Percentiles rank a stretch among this genome's conserved stretches.
Conservation (phyloP, 139 green algal species). For the Chlamydomonas sp. region DNA sequence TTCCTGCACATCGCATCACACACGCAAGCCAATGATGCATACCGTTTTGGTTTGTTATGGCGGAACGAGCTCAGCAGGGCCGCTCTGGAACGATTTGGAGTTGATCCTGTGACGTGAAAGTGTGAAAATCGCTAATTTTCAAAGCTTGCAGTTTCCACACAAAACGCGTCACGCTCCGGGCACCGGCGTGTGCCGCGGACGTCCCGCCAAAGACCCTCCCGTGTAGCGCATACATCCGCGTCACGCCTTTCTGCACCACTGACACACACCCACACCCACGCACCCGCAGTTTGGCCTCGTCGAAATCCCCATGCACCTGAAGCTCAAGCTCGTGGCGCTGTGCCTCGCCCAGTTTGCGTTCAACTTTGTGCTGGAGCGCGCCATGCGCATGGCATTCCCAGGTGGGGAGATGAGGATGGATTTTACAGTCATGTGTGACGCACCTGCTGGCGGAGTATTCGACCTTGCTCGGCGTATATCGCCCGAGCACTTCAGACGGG, state of each 20-base stretch:
- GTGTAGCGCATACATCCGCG: too few species aligned
- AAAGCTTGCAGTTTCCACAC: not conserved
- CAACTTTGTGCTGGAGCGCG: constrained; percentile 20
- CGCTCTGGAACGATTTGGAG: too few species aligned
- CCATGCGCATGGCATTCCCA: constrained; percentile 4
- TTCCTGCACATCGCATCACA: too few species aligned
- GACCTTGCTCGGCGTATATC: constrained; percentile 20
- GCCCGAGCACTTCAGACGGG: constrained; percentile 9
- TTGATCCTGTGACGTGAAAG: too few species aligned
- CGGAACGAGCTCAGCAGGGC: too few species aligned
- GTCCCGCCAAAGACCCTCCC: too few species aligned
- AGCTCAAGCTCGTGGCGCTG: constrained; percentile 20
- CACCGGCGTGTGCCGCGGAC: too few species aligned
- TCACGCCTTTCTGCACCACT: not conserved
- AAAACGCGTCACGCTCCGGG: not conserved
- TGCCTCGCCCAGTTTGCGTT: constrained; percentile 14
- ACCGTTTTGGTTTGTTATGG: not conserved
- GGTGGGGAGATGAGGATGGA: too few species aligned
- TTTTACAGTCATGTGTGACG: too few species aligned
- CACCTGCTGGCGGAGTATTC: too few species aligned
- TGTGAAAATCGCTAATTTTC: not conserved
- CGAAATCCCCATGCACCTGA: constrained; percentile 18
- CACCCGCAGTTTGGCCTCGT: constrained; percentile 18
- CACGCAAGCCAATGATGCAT: not conserved
- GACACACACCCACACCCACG: constrained; percentile 2